phyloP scores from a whole-genome alignment of 192 early-diverging fungal genomes.

The Linnemannia hyalina region DNA sequence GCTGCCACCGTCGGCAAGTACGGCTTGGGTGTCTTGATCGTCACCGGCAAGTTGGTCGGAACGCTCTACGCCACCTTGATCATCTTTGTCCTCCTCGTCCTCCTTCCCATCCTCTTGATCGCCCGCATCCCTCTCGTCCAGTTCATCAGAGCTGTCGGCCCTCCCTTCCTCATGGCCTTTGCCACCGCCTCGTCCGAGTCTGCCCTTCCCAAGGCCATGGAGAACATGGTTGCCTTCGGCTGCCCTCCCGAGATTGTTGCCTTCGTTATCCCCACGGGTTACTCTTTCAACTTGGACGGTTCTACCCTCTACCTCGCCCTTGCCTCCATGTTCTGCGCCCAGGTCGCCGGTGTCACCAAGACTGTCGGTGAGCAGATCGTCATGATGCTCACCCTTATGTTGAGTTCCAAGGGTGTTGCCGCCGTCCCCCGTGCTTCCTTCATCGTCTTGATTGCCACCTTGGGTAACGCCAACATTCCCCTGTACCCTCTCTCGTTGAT shows the following conservation, averaged over 20 bases:
- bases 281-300: conserved; percentile 85
- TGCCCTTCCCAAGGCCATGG: conserved; percentile 77
- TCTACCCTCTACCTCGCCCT: conserved; percentile 80
- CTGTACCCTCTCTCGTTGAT: conserved; percentile 70
- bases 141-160: conserved; percentile 65
- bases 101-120: conserved; percentile 71
- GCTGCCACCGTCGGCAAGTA: conserved; percentile 72
- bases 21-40: conserved; percentile 68
- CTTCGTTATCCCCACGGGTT: conserved; percentile 79
- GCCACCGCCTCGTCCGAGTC: conserved; percentile 81
- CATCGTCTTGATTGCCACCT: conserved; percentile 69
- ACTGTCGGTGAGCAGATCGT: conserved; percentile 70
- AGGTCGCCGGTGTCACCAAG: conserved; percentile 66
- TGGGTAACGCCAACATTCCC: conserved; percentile 70
- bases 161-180: conserved; percentile 80
- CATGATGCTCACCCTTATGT: conserved; percentile 75
- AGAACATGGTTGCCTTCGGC: conserved; percentile 77
- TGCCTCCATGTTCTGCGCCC: conserved; percentile 78
- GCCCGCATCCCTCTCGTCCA: conserved; percentile 66
- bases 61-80: conserved; percentile 69
- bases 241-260: conserved; percentile 73
- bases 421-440: conserved; percentile 72
- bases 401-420: conserved; percentile 77
- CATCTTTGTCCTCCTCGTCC: conserved; percentile 68
- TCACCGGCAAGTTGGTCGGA: conserved; percentile 77